These are phyloP conservation scores for Diaporthe sp. DNA, from an alignment of 2,329 filamentous ascomycete genomes.

Conservation along the genomic window DNA sequence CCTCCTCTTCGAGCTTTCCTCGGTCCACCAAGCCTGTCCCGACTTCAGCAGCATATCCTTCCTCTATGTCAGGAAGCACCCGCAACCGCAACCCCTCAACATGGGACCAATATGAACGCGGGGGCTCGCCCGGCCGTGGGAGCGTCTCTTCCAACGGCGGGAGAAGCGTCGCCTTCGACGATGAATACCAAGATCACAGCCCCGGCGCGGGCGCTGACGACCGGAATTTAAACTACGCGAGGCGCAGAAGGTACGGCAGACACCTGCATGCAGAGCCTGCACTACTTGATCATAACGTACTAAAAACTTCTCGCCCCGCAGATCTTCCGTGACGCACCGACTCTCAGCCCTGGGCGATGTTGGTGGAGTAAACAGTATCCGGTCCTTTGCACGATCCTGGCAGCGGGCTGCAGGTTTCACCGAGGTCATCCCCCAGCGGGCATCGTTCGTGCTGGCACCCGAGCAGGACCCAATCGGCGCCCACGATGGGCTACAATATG, in stretches of 20 bases:
- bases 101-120: slow-evolving; percentile 63
- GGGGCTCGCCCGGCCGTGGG: slow-evolving; percentile 54
- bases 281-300: not conserved
- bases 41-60: not conserved
- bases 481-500: slow-evolving; percentile 56
- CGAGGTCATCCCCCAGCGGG: slow-evolving; percentile 85
- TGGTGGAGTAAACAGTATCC: slow-evolving; percentile 93
- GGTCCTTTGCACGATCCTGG: slow-evolving; percentile 94
- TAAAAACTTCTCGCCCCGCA: slow-evolving; percentile 46
- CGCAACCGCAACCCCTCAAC: slow-evolving; percentile 55
- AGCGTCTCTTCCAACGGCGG: slow-evolving; percentile 58
- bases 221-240: slow-evolving; percentile 44
- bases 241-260: slow-evolving; percentile 54
- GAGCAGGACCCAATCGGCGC: slow-evolving; percentile 63
- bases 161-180: slow-evolving; percentile 58
- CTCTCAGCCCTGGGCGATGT: slow-evolving; percentile 75
- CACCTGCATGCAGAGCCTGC: slow-evolving; percentile 3
- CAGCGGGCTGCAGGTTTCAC: slow-evolving; percentile 90
- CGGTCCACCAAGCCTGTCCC: not conserved
- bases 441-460: slow-evolving; percentile 77
- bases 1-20: not conserved
- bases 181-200: slow-evolving; percentile 58
- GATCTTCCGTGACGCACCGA: slow-evolving; percentile 71
- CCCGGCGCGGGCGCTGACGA: slow-evolving; percentile 51
- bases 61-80: slow-evolving; percentile 36